Base-by-base conservation (phyloP, 768 basidiomycete genomes). In the Stropharia rugosoannulata region DNA sequence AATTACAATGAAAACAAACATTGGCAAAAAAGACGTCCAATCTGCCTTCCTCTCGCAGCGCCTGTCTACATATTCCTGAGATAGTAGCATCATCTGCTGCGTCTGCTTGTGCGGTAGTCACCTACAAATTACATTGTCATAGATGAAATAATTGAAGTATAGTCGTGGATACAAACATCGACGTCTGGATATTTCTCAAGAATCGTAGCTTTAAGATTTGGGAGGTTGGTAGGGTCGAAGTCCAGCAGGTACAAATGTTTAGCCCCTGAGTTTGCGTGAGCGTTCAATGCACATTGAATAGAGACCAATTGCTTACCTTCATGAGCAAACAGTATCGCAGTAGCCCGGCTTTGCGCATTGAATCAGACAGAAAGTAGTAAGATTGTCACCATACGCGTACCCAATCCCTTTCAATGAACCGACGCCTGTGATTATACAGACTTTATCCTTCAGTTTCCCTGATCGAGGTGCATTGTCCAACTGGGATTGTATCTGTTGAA, bases 11-110 rank as follows among this genome's bases (percentile, higher is more conserved):
- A 22, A 4, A 4, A 45, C 84, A 50, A 64, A 93, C 95, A 68
- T 98, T 97, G 35, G 95, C 95, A 67, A 95, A 98, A 78, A 97
- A 97, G 59, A 95, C 86, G 62, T 98, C 95, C 11, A 98, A 77
- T 56, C 84, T 80, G 8, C 94, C 93, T 66, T 95, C 87, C 57
- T 97, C 93, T 41, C 80, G 71, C 32, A 93, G 64, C 2, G 89
- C 92, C 55, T 76, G 84, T 54, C 86, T 73, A 68, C 94, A 93
- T 1, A 94, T 68, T 5, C 70, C 72, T 18, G 81, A 75, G 54
- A 97, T 86, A 9, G 86, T 80, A 11, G 70, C 62, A 51, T 93
- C 87, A 64, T 93, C 85, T 16, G 93, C 86, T 12, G 94, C 95
- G 67, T 98, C 95, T 12, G 83, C 94, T 66, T 86, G 82, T 35